Percentiles rank a stretch among this genome's conserved stretches.
Conservation (phyloP, 2,329 filamentous ascomycete genomes). For the Aspergillus spinulosporus region DNA sequence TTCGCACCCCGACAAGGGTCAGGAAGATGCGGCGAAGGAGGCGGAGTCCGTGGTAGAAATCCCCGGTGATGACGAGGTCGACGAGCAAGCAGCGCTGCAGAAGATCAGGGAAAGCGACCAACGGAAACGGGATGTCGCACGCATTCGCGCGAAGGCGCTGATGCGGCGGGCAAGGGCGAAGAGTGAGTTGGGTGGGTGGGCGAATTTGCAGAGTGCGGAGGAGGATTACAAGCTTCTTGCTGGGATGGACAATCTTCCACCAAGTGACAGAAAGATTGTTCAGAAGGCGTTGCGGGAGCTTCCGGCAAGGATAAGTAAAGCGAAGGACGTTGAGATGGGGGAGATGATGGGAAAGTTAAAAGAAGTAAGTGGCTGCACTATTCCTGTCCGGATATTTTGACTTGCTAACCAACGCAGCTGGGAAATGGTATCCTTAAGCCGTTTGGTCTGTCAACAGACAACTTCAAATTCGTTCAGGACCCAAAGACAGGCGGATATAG, state of each 20-base stretch:
- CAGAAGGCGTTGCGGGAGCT: constrained; percentile 64
- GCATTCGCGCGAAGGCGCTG: constrained; percentile 79
- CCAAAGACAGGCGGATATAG: constrained; percentile 88
- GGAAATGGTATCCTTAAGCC: constrained; percentile 91
- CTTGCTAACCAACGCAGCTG: constrained; percentile 50
- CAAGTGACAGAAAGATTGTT: constrained; percentile 68
- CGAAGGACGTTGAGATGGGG: constrained; percentile 82
- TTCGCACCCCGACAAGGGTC: constrained; percentile 29
- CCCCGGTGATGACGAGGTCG: constrained; percentile 39
- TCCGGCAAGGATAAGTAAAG: constrained; percentile 69
- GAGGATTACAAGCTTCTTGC: constrained; percentile 76
- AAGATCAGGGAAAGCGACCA: constrained; percentile 48
- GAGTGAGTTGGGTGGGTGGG: constrained; percentile 73
- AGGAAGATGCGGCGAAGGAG: constrained; percentile 19
- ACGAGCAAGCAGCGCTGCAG: constrained; percentile 45
- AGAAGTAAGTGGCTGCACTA: constrained; percentile 54
- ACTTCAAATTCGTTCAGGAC: constrained; percentile 92
- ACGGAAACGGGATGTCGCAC: constrained; percentile 64
- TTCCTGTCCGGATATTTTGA: background rate
- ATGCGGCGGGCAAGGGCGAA: constrained; percentile 75
- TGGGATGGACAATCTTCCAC: constrained; percentile 57
- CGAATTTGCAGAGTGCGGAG: constrained; percentile 73
- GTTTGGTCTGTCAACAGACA: constrained; percentile 90
- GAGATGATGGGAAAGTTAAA: constrained; percentile 99
- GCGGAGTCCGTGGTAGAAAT: constrained; percentile 51